Base-by-base conservation (phyloP, 2,329 filamentous ascomycete species). In the Pyricularia pennisetigena region DNA sequence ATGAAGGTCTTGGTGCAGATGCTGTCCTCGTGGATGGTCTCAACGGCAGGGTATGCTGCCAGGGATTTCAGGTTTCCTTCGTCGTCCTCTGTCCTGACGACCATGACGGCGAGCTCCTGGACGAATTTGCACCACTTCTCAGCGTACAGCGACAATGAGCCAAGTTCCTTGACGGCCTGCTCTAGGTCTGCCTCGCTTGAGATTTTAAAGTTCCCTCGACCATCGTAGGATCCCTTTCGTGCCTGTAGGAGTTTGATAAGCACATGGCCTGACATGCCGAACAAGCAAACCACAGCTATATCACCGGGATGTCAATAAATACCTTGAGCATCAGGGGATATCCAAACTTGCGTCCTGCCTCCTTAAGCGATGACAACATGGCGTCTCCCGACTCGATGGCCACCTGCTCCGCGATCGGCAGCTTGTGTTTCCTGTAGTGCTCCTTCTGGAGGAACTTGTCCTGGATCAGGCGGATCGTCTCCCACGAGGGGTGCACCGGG, bases 1-100 rank as follows among this genome's bases (percentile, higher is more conserved):
- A 90, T 89, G 76, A 94, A 97, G 2, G 94, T 92, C 71, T 94
- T 89, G 73, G 96, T 95, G 85, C 95, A 98, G 73, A 99, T 93
- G 75, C 89, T 95, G 78, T 98, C 92, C 78, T 97, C 92, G 74
- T 99, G 95, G 32, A 98, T 86, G 0, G 94, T 98, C 81, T 99
- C 95, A 1, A 97, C 94, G 0, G 90, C 90, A 0, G 95, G 94
- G 76, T 95, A 98, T 4, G 94, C 87, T 35, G 93, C 81, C 14
- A 85, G 77, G 16, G 76, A 76, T 69, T 79, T 83, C 9, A 83
- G 76, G 16, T 79, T 79, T 0, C 84, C 84, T 2, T 81, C 76
- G 63, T 82, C 79, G 72, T 96, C 88, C 75, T 94, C 91, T 0
- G 92, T 97, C 75, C 97, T 91, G 69, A 98, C 88, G 9, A 97